These are phyloP conservation scores for Calamus simplicifolius DNA, from an alignment of 176 grass and related monocot species.

Conservation along the genomic window DNA sequence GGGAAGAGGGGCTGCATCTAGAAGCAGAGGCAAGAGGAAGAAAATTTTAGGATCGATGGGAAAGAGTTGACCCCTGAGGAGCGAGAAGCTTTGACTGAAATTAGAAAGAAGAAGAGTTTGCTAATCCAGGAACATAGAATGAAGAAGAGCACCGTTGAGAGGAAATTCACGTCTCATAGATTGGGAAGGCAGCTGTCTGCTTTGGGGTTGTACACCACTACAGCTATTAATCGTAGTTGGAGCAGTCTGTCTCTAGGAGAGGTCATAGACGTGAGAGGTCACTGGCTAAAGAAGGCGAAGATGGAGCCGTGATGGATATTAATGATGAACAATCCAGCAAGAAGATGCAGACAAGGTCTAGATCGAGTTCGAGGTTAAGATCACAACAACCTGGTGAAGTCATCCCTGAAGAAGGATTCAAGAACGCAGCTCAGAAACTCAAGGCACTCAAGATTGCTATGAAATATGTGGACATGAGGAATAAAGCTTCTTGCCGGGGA, in stretches of 20 bases:
- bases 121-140: slow-evolving; percentile 76
- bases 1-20: slow-evolving; percentile 63
- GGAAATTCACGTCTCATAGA: slow-evolving; percentile 31
- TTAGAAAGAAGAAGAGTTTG: slow-evolving; percentile 53
- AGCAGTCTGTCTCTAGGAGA: slow-evolving; percentile 18
- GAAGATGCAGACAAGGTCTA: slow-evolving; percentile 26
- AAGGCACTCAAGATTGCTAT: slow-evolving; percentile 51
- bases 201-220: slow-evolving; percentile 43
- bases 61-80: slow-evolving; percentile 45
- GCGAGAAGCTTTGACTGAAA: slow-evolving; percentile 35
- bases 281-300: slow-evolving; percentile 13
- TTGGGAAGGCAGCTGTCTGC: slow-evolving; percentile 47
- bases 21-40: slow-evolving; percentile 35
- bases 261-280: slow-evolving; percentile 69
- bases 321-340: slow-evolving; percentile 48
- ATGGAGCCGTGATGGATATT: slow-evolving; percentile 43
- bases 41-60: slow-evolving; percentile 57
- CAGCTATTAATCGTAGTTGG: slow-evolving; percentile 33
- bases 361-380: slow-evolving; percentile 37
- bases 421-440: slow-evolving; percentile 46
- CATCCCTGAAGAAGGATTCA: slow-evolving; percentile 57
- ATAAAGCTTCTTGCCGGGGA: slow-evolving; percentile 62
- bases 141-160: slow-evolving; percentile 81
- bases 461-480: slow-evolving; percentile 44
- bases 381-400: slow-evolving; percentile 39